Conservation (phyloP, 2,329 filamentous ascomycete species). For the Arthrobotrys musiformis region DNA sequence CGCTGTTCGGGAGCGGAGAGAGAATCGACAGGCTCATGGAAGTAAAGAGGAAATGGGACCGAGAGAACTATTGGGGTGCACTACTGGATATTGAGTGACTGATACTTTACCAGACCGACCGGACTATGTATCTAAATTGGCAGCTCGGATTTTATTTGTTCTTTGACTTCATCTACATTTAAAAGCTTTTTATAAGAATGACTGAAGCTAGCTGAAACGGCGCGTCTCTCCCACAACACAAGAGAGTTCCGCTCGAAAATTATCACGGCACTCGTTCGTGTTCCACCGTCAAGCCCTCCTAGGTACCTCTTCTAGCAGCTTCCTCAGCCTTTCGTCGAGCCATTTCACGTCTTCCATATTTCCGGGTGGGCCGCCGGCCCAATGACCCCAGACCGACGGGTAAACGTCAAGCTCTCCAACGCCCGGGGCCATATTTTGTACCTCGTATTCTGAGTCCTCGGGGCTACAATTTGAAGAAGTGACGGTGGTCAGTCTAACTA, state of each 20-base stretch:
- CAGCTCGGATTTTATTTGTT: no score
- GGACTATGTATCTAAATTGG: no score
- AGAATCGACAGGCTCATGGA: constrained; percentile 57
- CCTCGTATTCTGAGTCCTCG: constrained; percentile 80
- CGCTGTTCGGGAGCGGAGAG: constrained; percentile 39
- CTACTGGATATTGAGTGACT: constrained; percentile 16
- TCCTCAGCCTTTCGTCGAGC: constrained; percentile 72
- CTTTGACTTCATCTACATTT: no score
- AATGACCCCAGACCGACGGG: constrained; percentile 74
- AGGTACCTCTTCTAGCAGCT: constrained; percentile 62
- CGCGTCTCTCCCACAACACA: no score
- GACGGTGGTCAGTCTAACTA: no score
- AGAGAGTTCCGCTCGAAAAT: no score
- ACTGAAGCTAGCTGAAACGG: no score
- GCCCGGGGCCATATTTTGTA: constrained; percentile 71
- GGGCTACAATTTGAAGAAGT: constrained; percentile 65
- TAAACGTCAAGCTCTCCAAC: constrained; percentile 69
- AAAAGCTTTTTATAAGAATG: no score
- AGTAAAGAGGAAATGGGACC: constrained; percentile 60
- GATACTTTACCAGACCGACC: neutral
- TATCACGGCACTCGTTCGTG: no score
- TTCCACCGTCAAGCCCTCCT: no score
- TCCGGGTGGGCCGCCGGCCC: constrained; percentile 77
- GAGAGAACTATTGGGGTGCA: constrained; percentile 51
- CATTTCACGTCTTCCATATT: constrained; percentile 77